Evolutionary conservation across 1,284 basidiomycete species (phyloP).

Genomic region (Pascua sp.): DNA sequence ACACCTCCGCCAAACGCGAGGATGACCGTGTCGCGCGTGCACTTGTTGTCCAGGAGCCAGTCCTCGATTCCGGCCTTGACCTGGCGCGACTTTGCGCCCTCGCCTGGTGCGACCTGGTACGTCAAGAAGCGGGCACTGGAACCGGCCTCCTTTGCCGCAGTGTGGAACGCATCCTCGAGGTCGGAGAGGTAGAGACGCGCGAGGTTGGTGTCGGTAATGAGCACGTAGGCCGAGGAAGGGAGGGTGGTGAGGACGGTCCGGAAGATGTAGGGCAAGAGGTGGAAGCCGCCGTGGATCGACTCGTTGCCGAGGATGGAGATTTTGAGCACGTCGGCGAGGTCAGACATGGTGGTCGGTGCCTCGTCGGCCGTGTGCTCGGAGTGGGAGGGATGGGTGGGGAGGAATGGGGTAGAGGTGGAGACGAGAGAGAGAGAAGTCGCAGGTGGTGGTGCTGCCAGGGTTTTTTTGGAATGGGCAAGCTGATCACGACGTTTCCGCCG

Average conservation of each 20-base stretch:
- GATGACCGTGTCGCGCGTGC: conserved; percentile 89
- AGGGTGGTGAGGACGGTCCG: conserved; percentile 70
- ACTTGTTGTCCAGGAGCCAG: conserved; percentile 80
- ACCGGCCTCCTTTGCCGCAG: conserved; percentile 46
- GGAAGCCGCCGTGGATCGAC: conserved; percentile 87
- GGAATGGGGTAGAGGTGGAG: neutral
- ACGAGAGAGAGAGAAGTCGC: neutral
- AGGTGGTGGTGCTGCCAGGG: neutral
- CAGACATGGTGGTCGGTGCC: conserved; percentile 20
- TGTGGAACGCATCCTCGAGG: conserved; percentile 67
- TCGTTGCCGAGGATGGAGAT: conserved; percentile 84
- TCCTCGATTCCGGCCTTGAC: conserved; percentile 94
- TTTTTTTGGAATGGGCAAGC: neutral
- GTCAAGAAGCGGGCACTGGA: conserved; percentile 66
- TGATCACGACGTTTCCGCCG: neutral
- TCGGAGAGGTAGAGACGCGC: conserved; percentile 69
- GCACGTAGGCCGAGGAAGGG: conserved; percentile 82
- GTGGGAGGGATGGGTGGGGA: neutral
- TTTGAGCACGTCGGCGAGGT: conserved; percentile 48
- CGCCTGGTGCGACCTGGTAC: conserved; percentile 81
- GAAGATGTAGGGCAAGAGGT: conserved; percentile 81
- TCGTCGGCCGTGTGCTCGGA: conserved; percentile 1
- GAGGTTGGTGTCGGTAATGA: conserved; percentile 89
- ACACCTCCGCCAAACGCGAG: conserved; percentile 94
- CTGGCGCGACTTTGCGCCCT: conserved; percentile 84